A percentile compares a stretch with the other conserved stretches of the same genome.
These are phyloP conservation scores for Trichoderma hamatum DNA, from an alignment of 2,329 filamentous ascomycete species.

Conservation along the genomic window DNA sequence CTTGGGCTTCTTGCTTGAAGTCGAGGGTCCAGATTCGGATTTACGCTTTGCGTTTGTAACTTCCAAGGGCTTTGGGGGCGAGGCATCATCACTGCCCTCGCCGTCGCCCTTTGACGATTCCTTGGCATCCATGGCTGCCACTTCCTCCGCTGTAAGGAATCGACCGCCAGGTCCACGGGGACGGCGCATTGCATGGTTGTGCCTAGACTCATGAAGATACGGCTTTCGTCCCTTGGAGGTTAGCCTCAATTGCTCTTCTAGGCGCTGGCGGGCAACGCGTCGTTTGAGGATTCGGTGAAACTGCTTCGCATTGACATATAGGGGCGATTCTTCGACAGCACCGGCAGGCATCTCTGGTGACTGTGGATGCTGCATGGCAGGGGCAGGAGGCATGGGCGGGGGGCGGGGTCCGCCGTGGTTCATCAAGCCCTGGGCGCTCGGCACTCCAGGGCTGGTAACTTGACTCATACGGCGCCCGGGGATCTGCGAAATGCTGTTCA, in stretches of 20 bases:
- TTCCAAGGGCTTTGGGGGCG: conserved; percentile 34
- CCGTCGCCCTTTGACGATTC: conserved; percentile 49
- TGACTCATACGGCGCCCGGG: conserved; percentile 73
- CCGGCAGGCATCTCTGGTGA: conserved; percentile 78
- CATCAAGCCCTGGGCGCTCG: conserved; percentile 75
- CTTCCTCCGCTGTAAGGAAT: conserved; percentile 95
- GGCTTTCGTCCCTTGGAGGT: conserved; percentile 96
- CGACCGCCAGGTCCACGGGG: conserved; percentile 91
- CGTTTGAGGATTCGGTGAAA: conserved; percentile 97
- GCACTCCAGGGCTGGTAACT: conserved; percentile 73
- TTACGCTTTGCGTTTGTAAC: conserved; percentile 61
- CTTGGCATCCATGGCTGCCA: conserved; percentile 80
- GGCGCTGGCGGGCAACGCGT: conserved; percentile 85
- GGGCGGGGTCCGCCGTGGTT: conserved; percentile 62
- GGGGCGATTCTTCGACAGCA: conserved; percentile 82
- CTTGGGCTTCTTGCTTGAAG: conserved; percentile 60
- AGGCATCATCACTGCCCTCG: conserved; percentile 39
- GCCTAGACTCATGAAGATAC: conserved; percentile 94
- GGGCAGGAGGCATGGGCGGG: conserved; percentile 63
- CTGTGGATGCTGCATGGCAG: conserved; percentile 68
- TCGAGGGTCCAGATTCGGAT: conserved; percentile 53
- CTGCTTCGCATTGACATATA: conserved; percentile 98
- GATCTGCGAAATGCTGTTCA: conserved; percentile 65
- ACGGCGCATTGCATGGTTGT: conserved; percentile 97
- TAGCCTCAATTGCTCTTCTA: conserved; percentile 88